phyloP scores from a whole-genome alignment of 225 moss, liverwort and hornwort species.

The Pseudisothecium myosuroides region DNA sequence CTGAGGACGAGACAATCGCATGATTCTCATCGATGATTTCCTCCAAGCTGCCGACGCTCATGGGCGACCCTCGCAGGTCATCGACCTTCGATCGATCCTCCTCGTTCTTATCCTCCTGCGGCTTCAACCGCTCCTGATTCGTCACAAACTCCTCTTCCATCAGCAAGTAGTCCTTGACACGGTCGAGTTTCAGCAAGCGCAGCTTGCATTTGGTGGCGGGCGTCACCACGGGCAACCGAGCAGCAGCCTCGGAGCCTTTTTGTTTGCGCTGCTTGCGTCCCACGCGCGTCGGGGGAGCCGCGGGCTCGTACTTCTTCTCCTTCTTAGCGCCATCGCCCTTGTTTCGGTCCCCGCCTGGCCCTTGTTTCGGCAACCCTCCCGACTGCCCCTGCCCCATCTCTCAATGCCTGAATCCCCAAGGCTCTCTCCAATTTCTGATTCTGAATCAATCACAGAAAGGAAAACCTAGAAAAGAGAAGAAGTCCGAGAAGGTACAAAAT shows the following conservation, averaged over 20 bases:
- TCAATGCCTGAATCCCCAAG: background rate
- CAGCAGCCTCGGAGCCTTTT: constrained; percentile 92
- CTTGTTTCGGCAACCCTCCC: constrained; percentile 73
- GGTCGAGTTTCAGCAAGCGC: constrained; percentile 85
- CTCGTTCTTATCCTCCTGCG: constrained; percentile 96
- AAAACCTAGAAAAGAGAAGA: background rate
- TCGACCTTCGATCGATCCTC: constrained; percentile 98
- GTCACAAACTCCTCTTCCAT: constrained; percentile 99
- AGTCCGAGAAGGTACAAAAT: background rate
- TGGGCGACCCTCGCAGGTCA: constrained; percentile 87
- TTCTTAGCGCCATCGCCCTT: constrained; percentile 84
- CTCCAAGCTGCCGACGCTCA: constrained; percentile 96
- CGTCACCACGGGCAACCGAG: constrained; percentile 83
- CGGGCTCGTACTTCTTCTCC: constrained; percentile 99
- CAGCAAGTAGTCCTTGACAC: constrained; percentile 87
- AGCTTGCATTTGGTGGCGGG: constrained; percentile 94
- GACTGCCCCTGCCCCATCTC: constrained; percentile 97
- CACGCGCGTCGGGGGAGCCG: constrained; percentile 88
- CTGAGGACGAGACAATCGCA: constrained; percentile 91
- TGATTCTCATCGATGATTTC: constrained; percentile 99
- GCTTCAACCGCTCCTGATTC: constrained; percentile 91
- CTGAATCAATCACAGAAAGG: background rate
- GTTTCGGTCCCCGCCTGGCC: constrained; percentile 69
- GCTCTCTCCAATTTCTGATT: background rate
- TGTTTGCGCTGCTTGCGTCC: constrained; percentile 96